Conservation (phyloP, 768 basidiomycete species). For the Phaeotremella skinneri region DNA sequence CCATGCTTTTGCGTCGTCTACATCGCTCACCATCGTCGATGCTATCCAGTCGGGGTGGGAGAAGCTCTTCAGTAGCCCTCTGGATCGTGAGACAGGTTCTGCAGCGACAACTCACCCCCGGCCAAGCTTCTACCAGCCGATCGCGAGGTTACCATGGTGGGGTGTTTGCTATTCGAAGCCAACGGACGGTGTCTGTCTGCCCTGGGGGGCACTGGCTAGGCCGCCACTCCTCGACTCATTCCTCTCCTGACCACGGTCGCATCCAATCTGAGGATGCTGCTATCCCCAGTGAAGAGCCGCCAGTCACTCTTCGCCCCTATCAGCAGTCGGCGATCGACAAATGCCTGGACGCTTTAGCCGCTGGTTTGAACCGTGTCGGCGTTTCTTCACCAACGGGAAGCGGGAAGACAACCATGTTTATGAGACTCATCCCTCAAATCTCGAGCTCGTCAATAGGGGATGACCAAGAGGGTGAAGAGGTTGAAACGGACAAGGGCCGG, state of each 20-base stretch:
- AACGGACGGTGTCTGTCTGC: no score
- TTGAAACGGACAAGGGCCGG: constrained; percentile 50
- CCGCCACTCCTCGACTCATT: no score
- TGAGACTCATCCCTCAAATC: constrained; percentile 71
- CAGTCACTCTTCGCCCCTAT: constrained; percentile 68
- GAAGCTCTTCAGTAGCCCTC: not conserved
- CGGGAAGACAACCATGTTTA: constrained; percentile 88
- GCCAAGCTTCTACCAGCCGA: no score
- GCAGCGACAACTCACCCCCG: no score
- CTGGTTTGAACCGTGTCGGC: constrained; percentile 61
- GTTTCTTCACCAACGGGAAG: constrained; percentile 50
- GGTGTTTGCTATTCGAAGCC: no score
- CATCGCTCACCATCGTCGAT: no score
- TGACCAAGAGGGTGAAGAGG: not conserved
- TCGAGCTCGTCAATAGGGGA: constrained; percentile 34
- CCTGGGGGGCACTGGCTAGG: no score
- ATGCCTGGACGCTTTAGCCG: constrained; percentile 67
- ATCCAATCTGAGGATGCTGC: no score
- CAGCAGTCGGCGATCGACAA: constrained; percentile 76
- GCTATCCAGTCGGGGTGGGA: not conserved
- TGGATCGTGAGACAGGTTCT: not conserved
- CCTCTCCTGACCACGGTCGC: no score
- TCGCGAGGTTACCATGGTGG: no score
- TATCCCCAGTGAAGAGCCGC: not conserved
- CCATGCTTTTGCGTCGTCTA: no score